Evolutionary conservation across 129 eudicot species (phyloP).

Genomic region (Sambucus nigra): DNA sequence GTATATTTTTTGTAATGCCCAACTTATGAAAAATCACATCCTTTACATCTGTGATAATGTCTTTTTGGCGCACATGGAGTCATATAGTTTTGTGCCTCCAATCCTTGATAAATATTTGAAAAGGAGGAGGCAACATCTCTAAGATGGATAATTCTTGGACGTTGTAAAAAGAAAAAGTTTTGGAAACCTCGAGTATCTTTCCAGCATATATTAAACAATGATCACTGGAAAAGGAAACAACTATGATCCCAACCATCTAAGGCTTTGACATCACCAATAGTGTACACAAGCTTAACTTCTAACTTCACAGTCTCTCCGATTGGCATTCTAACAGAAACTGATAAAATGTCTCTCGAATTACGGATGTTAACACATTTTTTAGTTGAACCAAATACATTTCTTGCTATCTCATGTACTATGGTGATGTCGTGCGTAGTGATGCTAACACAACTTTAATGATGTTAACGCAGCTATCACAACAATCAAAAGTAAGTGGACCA

Average conservation of each 20-base stretch:
- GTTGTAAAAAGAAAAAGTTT: slow-evolving; percentile 2
- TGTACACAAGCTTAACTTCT: slow-evolving; percentile 13
- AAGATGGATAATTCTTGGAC: slow-evolving; percentile 8
- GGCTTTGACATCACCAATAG: slow-evolving; percentile 14
- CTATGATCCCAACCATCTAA: slow-evolving; percentile 11
- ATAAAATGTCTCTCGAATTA: slow-evolving; percentile 9
- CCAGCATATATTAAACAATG: background rate
- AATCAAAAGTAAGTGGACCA: no score
- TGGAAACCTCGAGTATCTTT: slow-evolving; percentile 13
- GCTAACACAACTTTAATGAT: no score
- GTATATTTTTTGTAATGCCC: background rate
- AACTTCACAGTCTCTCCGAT: slow-evolving; percentile 5
- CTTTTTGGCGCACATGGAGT: background rate
- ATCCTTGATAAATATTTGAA: slow-evolving; percentile 16
- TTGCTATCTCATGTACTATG: no score
- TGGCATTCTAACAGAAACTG: slow-evolving; percentile 10
- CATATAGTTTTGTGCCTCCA: background rate
- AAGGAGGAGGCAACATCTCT: background rate
- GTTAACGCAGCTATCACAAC: no score
- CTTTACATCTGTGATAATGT: slow-evolving; percentile 5
- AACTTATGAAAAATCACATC: slow-evolving; percentile 1
- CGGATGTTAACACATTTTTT: no score
- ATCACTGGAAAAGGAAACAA: background rate
- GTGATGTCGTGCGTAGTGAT: no score
- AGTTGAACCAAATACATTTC: no score